Evolutionary conservation across 2,329 filamentous ascomycete genomes (phyloP), one percentile per base, ranked within the genome.

Genomic region (Penicillium janthinellum): DNA sequence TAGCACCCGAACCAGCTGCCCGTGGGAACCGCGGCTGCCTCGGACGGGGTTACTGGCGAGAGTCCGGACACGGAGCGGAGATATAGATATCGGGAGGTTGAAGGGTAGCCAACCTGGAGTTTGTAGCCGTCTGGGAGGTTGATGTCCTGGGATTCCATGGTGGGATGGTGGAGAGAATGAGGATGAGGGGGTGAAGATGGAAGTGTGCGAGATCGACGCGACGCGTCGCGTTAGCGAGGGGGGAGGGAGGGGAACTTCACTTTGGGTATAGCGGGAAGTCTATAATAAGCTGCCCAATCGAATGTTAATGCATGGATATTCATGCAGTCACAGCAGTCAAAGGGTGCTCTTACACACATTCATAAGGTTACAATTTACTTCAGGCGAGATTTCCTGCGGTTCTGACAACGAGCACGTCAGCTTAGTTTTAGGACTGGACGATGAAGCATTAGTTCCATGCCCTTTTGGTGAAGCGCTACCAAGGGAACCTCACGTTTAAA

Each of bases 61-160:
- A 80, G 73, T 20, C 78, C 77, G 0, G 75, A 67, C 2, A 65
- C 61, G 20, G 64, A 54, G 62, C 79, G 78, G 48, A 81, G 75
- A 58, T 74, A 61, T 34, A 76, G 64, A 63, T 80, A 81, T 1
- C 68, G 65, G 1, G 71, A 56, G n/a, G 76, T 61, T 4, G 70
- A 56, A 14, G 78, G 79, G 52, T 71, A 73, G 41, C 75, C 75
- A 3, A 66, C 42, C 31, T 70, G 70, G 45, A 81, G 64, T 22
- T 65, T 67, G 67, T 81, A 81, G 34, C 73, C 73, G 2, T 66
- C 22, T 1, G 77, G 73, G 12, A 77, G 67, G 17, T 53, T n/a
- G 28, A 48, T 47, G 4, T 28, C 15, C 1, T 34, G 14, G 5
- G 48, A 39, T 17, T 8, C 11, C 58, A 55, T 60, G 22, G 4